Base-by-base conservation (phyloP, 495 filamentous ascomycete species). In the Aspergillus avenaceus region DNA sequence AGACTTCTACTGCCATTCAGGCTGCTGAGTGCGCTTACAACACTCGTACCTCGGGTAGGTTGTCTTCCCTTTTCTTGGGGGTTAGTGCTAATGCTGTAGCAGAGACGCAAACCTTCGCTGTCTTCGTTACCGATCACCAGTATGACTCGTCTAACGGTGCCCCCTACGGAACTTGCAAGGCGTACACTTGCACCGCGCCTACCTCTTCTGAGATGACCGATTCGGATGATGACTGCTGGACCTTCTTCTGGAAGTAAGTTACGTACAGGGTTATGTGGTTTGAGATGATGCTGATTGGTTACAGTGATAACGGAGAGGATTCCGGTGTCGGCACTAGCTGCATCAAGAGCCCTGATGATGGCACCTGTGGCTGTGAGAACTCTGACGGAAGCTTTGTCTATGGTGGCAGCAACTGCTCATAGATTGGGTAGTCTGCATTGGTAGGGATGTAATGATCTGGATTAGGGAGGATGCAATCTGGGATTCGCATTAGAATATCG, bases 1-100 rank as follows among this genome's bases (percentile, higher is more conserved):
- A 67, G 43, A 53, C 59, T 36, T 69, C 66, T 38, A 65, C 37
- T 8, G 63, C 58, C 14, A 71, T 71, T 49, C 68, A 71, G 41
- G 68, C 68, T 18, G 64, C 68, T 26, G 68, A 71, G 40, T 71
- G 68, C 56, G 55, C 53, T 38, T 64, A 71, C 57, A 71, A 71
- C 58, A 71, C 68, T 6, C 60, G 68, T 11, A 64, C 60, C 5
- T 65, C 62, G 7, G 42, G 42, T 51, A 54, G 13, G 38, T 40
- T 36, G 3, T 36, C n/a, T 36, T 8, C 12, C 19, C 14, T 36
- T 16, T 3, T 47, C 31, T 8, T 9, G 11, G 5, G 8, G 13
- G 16, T 12, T 13, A 34, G 25, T 23, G 19, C 44, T 36, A 32
- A 38, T 24, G 8, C 32, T 2, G 22, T 2, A 25, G 41, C 14